A percentile compares a stretch with the other conserved stretches of the same genome.
phyloP scores from a whole-genome alignment of 202 grass and related monocot species.

The Carex sylvatica region DNA sequence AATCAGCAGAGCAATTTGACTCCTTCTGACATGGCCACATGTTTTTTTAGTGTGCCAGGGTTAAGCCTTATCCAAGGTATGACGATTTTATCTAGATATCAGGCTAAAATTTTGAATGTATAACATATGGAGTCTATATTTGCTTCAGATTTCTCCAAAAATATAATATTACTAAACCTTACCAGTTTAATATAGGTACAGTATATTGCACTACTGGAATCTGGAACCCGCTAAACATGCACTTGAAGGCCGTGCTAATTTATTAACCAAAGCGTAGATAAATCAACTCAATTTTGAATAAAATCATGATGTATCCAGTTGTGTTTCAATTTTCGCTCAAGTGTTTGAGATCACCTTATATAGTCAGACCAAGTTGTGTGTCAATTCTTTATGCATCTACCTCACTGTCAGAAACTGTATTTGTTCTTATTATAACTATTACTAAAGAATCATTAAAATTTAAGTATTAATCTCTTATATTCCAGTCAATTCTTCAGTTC shows the following conservation, averaged over 20 bases:
- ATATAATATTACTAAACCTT: neutral
- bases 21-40: constrained; percentile 53
- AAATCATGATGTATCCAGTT: neutral
- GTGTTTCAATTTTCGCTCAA: neutral
- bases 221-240: neutral
- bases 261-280: neutral
- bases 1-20: constrained; percentile 62
- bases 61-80: constrained; percentile 78
- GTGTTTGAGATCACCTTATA: neutral
- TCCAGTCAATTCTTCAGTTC: constrained; percentile 62
- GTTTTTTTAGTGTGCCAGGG: constrained; percentile 87
- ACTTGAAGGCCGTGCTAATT: neutral
- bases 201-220: neutral
- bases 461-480: constrained; percentile 27
- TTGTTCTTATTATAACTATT: neutral
- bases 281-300: neutral
- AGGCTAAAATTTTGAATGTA: neutral
- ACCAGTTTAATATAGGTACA: neutral
- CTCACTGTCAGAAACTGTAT: neutral
- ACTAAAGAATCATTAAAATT: constrained; percentile 17
- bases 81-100: constrained; percentile 25
- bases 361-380: neutral
- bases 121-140: neutral
- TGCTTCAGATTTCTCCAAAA: constrained; percentile 10
- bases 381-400: neutral